Evolutionary conservation across 805 yeast genomes (phyloP).

Genomic region (Barnettozyma vustinii): DNA sequence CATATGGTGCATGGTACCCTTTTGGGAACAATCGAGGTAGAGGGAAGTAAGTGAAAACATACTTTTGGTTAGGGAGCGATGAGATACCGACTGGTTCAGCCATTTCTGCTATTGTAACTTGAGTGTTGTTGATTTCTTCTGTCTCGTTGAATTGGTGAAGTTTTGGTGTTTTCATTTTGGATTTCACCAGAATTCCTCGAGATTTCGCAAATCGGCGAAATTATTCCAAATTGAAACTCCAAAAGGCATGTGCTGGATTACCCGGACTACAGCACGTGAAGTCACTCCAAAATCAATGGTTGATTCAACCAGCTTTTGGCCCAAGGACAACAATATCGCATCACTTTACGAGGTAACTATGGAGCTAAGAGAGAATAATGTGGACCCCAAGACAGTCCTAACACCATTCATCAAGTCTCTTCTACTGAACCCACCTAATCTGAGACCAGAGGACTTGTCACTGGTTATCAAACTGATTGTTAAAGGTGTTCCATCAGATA

Average conservation of each 20-base stretch:
- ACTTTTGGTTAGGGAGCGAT: constrained; percentile 27
- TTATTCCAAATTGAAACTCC: not conserved
- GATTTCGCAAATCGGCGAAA: not conserved
- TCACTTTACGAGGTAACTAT: not conserved
- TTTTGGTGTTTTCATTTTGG: not conserved
- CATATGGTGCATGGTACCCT: not conserved
- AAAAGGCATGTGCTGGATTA: no score
- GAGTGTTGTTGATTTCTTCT: not conserved
- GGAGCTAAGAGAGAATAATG: not conserved
- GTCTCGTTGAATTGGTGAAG: not conserved
- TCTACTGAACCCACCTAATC: constrained; percentile 50
- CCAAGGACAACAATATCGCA: not conserved
- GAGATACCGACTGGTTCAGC: constrained; percentile 27
- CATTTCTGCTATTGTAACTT: constrained; percentile 10
- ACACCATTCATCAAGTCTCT: constrained; percentile 65
- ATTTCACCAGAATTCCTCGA: not conserved
- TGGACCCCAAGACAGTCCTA: constrained; percentile 14
- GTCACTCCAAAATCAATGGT: not conserved
- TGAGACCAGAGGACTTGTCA: constrained; percentile 61
- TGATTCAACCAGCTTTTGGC: not conserved
- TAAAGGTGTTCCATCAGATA: constrained; percentile 53
- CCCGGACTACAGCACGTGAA: not conserved
- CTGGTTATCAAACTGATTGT: constrained; percentile 58
- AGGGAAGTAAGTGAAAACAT: constrained; percentile 11
- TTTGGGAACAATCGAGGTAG: not conserved